Conservation (phyloP, 768 basidiomycete species). For the Agaricus sinodeliciosus region DNA sequence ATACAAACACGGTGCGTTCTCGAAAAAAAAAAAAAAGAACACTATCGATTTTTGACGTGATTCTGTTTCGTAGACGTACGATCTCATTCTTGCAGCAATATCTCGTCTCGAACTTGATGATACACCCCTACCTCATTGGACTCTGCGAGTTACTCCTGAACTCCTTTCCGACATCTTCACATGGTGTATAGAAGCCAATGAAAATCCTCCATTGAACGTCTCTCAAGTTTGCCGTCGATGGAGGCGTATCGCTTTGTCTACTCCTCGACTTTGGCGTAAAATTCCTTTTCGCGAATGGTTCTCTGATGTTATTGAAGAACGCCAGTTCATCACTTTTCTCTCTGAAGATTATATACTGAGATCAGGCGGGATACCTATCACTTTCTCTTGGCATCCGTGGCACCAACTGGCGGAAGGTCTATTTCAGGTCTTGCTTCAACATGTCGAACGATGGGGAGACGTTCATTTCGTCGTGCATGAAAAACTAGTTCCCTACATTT, state of each 20-base stretch:
- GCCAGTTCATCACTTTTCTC: not conserved
- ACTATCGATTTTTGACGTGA: too few species aligned
- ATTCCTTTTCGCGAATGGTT: conserved; percentile 12
- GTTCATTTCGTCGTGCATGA: not conserved
- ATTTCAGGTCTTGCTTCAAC: not conserved
- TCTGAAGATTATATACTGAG: not conserved
- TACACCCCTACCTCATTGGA: conserved; percentile 2
- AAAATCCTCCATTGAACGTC: conserved; percentile 12
- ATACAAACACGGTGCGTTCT: too few species aligned
- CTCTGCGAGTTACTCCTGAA: not conserved
- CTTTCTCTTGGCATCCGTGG: not conserved
- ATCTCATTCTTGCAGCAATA: too few species aligned
- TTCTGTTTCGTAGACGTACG: too few species aligned
- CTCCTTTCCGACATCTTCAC: conserved; percentile 1
- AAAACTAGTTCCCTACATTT: not conserved
- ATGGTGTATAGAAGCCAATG: not conserved
- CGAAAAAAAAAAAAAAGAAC: too few species aligned
- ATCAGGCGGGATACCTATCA: not conserved
- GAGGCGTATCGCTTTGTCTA: conserved; percentile 28
- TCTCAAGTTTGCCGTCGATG: conserved; percentile 37
- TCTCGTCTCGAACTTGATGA: not conserved
- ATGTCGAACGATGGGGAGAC: conserved; percentile 2
- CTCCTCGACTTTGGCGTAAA: conserved; percentile 34
- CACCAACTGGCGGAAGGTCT: not conserved
- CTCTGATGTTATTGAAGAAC: not conserved